phyloP scores from a whole-genome alignment of 108 stramenopile genomes.

The Nitzschia inconspicua region DNA sequence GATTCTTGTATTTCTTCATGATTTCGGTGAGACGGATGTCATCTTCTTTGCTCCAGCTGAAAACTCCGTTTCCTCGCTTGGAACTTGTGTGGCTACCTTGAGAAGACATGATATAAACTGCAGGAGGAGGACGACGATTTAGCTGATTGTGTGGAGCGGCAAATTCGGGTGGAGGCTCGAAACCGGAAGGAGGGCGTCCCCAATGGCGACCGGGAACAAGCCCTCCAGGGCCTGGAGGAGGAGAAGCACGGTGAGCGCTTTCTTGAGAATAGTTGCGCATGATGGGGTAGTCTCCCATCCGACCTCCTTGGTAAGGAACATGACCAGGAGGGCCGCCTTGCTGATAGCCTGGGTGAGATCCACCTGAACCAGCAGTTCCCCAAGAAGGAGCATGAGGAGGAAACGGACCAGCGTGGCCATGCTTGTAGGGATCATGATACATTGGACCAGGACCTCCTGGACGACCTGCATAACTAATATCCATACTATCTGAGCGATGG shows the following conservation, averaged over 20 bases:
- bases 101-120: conserved; percentile 45
- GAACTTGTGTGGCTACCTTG: conserved; percentile 11
- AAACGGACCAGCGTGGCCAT: conserved; percentile 26
- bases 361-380: conserved; percentile 31
- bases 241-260: conserved; percentile 36
- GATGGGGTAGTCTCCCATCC: conserved; percentile 23
- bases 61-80: conserved; percentile 33
- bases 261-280: conserved; percentile 58
- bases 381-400: conserved; percentile 46
- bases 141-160: conserved; percentile 34
- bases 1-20: conserved; percentile 86
- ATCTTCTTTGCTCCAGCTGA: conserved; percentile 72
- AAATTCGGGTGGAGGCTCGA: conserved; percentile 51
- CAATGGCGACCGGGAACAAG: conserved; percentile 8
- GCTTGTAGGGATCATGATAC: conserved; percentile 17
- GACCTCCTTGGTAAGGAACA: conserved; percentile 9
- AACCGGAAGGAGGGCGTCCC: conserved; percentile 38
- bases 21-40: conserved; percentile 69
- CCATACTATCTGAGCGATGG: conserved; percentile 44
- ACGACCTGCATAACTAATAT: conserved; percentile 32
- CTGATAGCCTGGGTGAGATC: conserved; percentile 24
- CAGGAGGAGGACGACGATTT: conserved; percentile 31
- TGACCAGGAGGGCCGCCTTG: conserved; percentile 1
- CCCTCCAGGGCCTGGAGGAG: conserved; percentile 33
- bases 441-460: conserved; percentile 15